A percentile compares a stretch with the other conserved stretches of the same genome.
Conservation (phyloP, 2,329 filamentous ascomycete species). For the Mycosphaerella sp. region DNA sequence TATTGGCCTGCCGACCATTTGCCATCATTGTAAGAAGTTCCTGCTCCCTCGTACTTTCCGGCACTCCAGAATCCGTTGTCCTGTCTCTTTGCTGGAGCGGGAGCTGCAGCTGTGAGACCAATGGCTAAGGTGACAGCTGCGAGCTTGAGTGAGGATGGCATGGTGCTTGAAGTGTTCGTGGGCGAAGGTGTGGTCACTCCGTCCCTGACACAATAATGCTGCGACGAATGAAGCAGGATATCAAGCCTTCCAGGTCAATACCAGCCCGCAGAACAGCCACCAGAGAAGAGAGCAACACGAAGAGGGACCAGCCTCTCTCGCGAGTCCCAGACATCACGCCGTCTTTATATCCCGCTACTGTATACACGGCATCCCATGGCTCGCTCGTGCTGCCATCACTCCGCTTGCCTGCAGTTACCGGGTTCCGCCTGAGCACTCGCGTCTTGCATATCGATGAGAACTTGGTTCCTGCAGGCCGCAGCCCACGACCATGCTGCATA, state of each 20-base stretch:
- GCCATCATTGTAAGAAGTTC: constrained; percentile 5
- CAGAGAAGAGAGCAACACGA: neutral
- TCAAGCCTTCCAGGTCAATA: neutral
- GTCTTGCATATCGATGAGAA: neutral
- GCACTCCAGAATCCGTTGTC: constrained; percentile 2
- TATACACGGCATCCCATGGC: too few relatives aligned
- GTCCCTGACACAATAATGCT: neutral
- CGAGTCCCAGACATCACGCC: neutral
- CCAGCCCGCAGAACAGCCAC: neutral
- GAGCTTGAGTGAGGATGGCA: constrained; percentile 4
- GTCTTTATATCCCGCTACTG: neutral
- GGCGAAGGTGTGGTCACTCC: neutral
- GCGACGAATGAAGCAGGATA: neutral
- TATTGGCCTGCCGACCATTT: constrained; percentile 5
- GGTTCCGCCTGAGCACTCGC: neutral
- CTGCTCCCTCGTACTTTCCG: constrained; percentile 6
- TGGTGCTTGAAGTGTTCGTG: neutral
- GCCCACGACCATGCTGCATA: neutral
- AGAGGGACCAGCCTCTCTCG: neutral
- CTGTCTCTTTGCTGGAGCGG: constrained; percentile 1
- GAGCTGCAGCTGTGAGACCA: constrained; percentile 9
- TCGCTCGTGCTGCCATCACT: too few relatives aligned
- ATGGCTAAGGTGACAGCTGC: constrained; percentile 3
- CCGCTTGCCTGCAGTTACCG: neutral
- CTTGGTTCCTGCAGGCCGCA: neutral